Percentiles rank a stretch among this genome's conserved stretches.
These are phyloP conservation scores for Termitomyces sp. DNA, from an alignment of 768 basidiomycete genomes.

Conservation along the genomic window DNA sequence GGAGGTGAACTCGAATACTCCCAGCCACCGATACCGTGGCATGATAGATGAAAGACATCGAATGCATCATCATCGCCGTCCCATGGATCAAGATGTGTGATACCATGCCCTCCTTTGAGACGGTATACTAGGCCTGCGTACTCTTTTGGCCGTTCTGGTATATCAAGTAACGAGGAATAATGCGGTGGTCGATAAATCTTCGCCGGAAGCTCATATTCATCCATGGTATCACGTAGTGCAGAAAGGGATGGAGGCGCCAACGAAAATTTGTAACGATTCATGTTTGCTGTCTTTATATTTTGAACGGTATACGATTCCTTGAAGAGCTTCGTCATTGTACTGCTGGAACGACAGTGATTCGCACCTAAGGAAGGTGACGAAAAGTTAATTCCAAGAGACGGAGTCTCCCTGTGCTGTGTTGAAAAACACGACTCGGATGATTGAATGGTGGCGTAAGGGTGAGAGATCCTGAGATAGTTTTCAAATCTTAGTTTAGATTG, in stretches of 20 bases:
- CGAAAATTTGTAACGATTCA: slow-evolving; percentile 42
- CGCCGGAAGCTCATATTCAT: slow-evolving; percentile 41
- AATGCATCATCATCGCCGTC: slow-evolving; percentile 5
- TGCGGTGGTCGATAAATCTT: slow-evolving; percentile 74
- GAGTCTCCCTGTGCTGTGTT: background rate
- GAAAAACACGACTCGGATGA: background rate
- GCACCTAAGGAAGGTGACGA: background rate
- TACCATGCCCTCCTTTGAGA: slow-evolving; percentile 58
- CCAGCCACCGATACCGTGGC: slow-evolving; percentile 55
- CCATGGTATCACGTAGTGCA: slow-evolving; percentile 39
- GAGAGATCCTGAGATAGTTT: background rate
- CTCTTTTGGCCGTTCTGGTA: slow-evolving; percentile 62
- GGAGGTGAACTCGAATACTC: slow-evolving; percentile 76
- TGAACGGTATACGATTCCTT: slow-evolving; percentile 22
- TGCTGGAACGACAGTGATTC: background rate
- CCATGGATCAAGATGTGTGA: slow-evolving; percentile 62
- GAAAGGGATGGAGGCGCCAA: slow-evolving; percentile 44
- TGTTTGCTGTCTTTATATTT: slow-evolving; percentile 19
- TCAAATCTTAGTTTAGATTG: background rate
- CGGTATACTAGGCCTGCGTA: slow-evolving; percentile 76
- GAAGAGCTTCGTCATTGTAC: slow-evolving; percentile 9
- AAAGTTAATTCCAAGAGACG: background rate
- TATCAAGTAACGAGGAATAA: slow-evolving; percentile 70
- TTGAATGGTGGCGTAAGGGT: background rate
- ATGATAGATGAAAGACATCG: slow-evolving; percentile 13